phyloP scores from a whole-genome alignment of 1,284 basidiomycete genomes.

The Pulchroboletus neoregius region DNA sequence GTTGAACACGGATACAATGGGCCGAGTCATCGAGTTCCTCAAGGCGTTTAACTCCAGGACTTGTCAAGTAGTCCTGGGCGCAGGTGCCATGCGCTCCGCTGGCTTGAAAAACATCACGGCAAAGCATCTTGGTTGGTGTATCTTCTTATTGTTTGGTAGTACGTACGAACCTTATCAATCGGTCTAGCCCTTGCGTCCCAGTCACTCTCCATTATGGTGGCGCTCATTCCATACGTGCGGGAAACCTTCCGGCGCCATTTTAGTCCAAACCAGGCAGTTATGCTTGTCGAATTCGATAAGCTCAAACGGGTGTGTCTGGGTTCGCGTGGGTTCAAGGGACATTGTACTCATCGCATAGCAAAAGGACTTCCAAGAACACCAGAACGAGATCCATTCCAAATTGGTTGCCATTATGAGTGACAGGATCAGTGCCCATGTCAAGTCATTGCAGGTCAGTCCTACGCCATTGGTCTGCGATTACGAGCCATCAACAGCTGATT shows the following conservation, averaged over 20 bases:
- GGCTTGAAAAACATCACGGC: slow-evolving; percentile 98
- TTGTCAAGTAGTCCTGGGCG: slow-evolving; percentile 96
- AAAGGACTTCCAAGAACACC: slow-evolving; percentile 97
- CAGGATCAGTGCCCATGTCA: slow-evolving; percentile 83
- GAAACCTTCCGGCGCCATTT: slow-evolving; percentile 93
- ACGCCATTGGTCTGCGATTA: slow-evolving; percentile 2
- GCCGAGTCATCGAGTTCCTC: slow-evolving; percentile 89
- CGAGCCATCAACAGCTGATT: slow-evolving; percentile 3
- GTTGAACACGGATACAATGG: slow-evolving; percentile 93
- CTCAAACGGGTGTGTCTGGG: slow-evolving; percentile 74
- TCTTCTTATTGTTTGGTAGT: slow-evolving; percentile 12
- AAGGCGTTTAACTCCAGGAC: slow-evolving; percentile 98
- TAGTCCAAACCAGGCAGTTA: slow-evolving; percentile 89
- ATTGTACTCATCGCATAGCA: slow-evolving; percentile 15
- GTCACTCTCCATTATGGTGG: slow-evolving; percentile 89
- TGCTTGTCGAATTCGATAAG: slow-evolving; percentile 98
- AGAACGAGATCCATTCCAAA: slow-evolving; percentile 98
- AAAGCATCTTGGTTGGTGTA: slow-evolving; percentile 78
- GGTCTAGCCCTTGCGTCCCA: slow-evolving; percentile 87
- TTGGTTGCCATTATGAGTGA: slow-evolving; percentile 99
- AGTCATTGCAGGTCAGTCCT: slow-evolving; percentile 62
- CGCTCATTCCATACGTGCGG: slow-evolving; percentile 94
- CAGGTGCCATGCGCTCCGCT: slow-evolving; percentile 96
- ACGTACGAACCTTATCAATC: slow-evolving; percentile 12
- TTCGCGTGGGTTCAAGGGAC: slow-evolving; percentile 4